Evolutionary conservation across 257 asterid species (phyloP).

Genomic region (Ballota nigra): DNA sequence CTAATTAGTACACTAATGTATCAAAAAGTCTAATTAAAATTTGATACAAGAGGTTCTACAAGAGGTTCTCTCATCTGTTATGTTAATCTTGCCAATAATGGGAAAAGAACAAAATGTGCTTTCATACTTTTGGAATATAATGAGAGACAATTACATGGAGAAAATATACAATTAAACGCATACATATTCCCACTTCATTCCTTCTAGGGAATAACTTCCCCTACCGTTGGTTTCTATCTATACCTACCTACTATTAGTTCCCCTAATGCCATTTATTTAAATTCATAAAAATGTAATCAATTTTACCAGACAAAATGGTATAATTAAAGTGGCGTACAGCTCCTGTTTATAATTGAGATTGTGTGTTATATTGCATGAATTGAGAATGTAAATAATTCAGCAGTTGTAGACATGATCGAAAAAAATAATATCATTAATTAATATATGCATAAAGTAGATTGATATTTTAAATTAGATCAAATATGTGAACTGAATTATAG

Average conservation of each 20-base stretch:
- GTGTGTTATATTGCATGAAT: too few relatives aligned
- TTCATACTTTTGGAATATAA: conserved; percentile 22
- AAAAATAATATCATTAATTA: neutral
- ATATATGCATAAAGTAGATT: neutral
- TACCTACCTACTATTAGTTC: neutral
- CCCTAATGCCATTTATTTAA: neutral
- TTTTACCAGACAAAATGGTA: too few relatives aligned
- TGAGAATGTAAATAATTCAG: neutral
- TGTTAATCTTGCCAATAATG: conserved; percentile 35
- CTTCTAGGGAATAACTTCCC: conserved; percentile 26
- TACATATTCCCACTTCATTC: conserved; percentile 26
- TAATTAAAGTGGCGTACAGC: too few relatives aligned
- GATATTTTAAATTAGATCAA: neutral
- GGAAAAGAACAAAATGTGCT: conserved; percentile 35
- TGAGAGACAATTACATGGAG: conserved; percentile 24
- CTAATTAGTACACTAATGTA: neutral
- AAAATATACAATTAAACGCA: conserved; percentile 2
- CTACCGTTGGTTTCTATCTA: conserved; percentile 24
- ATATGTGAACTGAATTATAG: too few relatives aligned
- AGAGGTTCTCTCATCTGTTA: neutral
- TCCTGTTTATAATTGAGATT: too few relatives aligned
- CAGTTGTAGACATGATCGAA: neutral
- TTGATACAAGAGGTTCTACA: neutral
- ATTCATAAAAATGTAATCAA: neutral
- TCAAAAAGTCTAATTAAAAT: neutral